Evolutionary conservation across 1,139 yeast species (phyloP), one percentile per base, ranked within the genome.

Genomic region (Geotrichum fermentans): DNA sequence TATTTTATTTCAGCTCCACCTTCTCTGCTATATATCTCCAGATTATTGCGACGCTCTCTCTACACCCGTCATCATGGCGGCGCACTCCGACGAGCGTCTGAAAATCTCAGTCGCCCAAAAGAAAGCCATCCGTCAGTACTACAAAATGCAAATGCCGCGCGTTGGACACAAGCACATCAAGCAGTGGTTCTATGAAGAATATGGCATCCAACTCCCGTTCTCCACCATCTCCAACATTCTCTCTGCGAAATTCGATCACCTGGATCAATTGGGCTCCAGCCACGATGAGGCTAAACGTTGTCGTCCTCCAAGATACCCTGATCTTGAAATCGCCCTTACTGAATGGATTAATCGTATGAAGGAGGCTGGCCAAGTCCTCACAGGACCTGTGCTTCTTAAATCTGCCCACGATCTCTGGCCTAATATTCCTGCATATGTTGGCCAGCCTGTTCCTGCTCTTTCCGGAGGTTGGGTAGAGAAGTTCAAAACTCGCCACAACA

Each of bases 391-490:
- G 3, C 46, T 50, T 7, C 45, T 50, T 29, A 42, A 35, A 34
- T 37, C 45, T 16, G 53, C 53, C 11, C 36, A 47, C 38, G 46
- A 40, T 3, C 39, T 50, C 6, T 50, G 53, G 53, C 50, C 46
- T 2, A 41, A 44, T 11, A 47, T 50, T 30, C 53, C 53, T 2
- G 44, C 43, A 3, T 50, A 50, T 21, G 42, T 18, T 7, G 45
- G 38, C 34, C 36, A 37, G 32, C 44, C 47, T 2, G 37, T 34
- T n/a, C 53, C 53, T 7, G 17, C 51, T 3, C 40, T 50, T 7
- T 50, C 53, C 16, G 53, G 53, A n/a, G 53, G 53, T 2, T 50
- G 53, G 53, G 49, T 47, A 35, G 53, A 50, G 28, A 50, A 50
- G 44, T 50, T 50, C 30, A 50, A 50, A 33, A 39, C 47, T 2